Evolutionary conservation across 495 filamentous ascomycete genomes (phyloP).

Genomic region (Neohortaea acidophila): DNA sequence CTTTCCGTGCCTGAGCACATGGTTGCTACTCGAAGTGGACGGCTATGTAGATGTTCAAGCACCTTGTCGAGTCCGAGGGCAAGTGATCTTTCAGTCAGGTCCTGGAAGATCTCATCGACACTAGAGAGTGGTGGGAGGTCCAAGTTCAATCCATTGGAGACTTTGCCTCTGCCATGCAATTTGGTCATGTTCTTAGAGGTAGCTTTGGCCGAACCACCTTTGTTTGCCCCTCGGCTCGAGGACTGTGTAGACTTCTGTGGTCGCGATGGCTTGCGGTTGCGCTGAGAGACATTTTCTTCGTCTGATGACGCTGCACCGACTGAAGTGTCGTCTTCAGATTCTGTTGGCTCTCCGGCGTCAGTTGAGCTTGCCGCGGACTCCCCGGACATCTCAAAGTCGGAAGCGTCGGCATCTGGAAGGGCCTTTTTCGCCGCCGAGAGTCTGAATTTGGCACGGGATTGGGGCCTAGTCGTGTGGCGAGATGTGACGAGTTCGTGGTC

Average conservation of each 20-base stretch:
- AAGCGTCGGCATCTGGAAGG: background rate
- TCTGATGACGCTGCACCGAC: background rate
- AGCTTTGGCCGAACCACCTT: background rate
- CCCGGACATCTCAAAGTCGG: background rate
- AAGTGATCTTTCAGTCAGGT: conserved; percentile 31
- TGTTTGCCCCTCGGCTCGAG: background rate
- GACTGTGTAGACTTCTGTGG: background rate
- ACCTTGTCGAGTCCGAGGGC: conserved; percentile 25
- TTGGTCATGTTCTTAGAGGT: conserved; percentile 1
- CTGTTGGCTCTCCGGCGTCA: background rate
- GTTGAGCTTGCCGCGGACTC: background rate
- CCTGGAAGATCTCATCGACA: conserved; percentile 36
- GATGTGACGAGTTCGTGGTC: conserved; percentile 2
- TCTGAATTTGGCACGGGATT: background rate
- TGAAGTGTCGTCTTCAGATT: background rate
- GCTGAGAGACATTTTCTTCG: no score
- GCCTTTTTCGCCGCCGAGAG: background rate
- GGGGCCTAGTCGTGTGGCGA: background rate
- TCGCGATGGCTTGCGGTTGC: background rate
- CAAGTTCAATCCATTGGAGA: conserved; percentile 7
- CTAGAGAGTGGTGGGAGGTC: conserved; percentile 33
- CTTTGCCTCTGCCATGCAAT: background rate
- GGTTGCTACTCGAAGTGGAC: conserved; percentile 49
- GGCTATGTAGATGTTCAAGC: conserved; percentile 26
- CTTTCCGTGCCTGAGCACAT: conserved; percentile 76